Evolutionary conservation across 495 filamentous ascomycete species (phyloP), one percentile per base, ranked within the genome.

Genomic region (Aspergillus biplanus): DNA sequence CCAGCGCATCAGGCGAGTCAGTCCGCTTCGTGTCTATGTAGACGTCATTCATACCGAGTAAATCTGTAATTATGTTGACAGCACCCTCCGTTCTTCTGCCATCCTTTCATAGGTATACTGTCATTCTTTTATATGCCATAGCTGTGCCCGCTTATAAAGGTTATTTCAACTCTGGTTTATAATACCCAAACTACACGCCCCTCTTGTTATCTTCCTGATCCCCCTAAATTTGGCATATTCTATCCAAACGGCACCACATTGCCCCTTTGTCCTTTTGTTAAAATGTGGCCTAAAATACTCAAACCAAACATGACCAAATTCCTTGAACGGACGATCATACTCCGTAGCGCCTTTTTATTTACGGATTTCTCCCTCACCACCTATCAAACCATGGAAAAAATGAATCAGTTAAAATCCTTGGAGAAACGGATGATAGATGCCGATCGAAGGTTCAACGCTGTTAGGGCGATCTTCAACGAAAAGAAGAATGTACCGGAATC

Each of bases 1-100:
- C n/a, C n/a, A n/a, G n/a, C n/a, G n/a, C n/a, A n/a, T n/a, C n/a
- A n/a, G n/a, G 27, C n/a, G 15, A 49, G 47, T 49, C 3, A 18
- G 47, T 49, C 6, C 1, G n/a, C n/a, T 49, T 49, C 47, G 27
- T 18, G 47, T 21, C n/a, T 49, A 49, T 21, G 9, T 49, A 5
- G 27, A 49, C 47, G 47, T 49, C 47, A 49, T 49, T 18, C 16
- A 49, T 49, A 49, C 27, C n/a, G n/a, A 18, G 47, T 21, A 49
- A 15, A 15, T 49, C 16, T 4, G 27, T 49, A 18, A 49, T 49
- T 18, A 49, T 49, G 27, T 21, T 21, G 47, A 49, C 47, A 21
- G 47, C 11, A 49, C 9, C 21, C 27, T 49, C 47, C 47, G 15
- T 49, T 8, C 37, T 42, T 2, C 37, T 15, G 37, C 15, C 37